Evolutionary conservation across 1,284 basidiomycete species (phyloP), one percentile per base, ranked within the genome.

Genomic region (Bjerkandera adusta): DNA sequence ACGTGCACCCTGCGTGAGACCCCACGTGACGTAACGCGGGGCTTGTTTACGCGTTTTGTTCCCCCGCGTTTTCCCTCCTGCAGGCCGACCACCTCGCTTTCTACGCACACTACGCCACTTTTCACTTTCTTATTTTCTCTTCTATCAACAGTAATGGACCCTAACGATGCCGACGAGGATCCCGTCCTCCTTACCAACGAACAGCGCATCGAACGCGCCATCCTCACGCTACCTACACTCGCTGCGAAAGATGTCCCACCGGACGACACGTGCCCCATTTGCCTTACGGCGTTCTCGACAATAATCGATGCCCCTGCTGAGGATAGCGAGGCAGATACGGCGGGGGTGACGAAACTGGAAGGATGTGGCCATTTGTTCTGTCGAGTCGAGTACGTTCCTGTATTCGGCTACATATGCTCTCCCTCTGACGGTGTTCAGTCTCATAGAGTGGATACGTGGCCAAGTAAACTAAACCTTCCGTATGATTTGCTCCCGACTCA

Each of bases 311-410:
- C 21, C 18, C 16, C 25, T 35, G 41, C 22, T 25, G 58, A 58
- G 32, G 54, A 57, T 12, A 51, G 47, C n/a, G 47, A 47, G 25
- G 57, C 57, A 10, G 38, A 54, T n/a, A 38, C 48, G 16, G 50
- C 48, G 18, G 79, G 79, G 2, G 66, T 85, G 8, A 85, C 83
- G 4, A 79, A 76, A 57, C 63, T 86, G 1, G 63, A 60, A 3
- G 68, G 63, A 2, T 87, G 84, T 57, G 79, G 79, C 0, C 84
- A 87, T 64, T 56, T 82, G 5, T 86, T 87, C 58, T 87, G 83
- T 59, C 66, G 72, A 45, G 70, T 74, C 57, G 83, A 85, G 83
- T 85, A 57, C 55, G 79, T 64, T 18, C 8, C 21, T 37, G 43
- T n/a, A 32, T 33, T 18, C 33, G 27, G n/a, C 4, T 25, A 34